Conservation (phyloP, 805 yeast species). For the Candida alai region DNA sequence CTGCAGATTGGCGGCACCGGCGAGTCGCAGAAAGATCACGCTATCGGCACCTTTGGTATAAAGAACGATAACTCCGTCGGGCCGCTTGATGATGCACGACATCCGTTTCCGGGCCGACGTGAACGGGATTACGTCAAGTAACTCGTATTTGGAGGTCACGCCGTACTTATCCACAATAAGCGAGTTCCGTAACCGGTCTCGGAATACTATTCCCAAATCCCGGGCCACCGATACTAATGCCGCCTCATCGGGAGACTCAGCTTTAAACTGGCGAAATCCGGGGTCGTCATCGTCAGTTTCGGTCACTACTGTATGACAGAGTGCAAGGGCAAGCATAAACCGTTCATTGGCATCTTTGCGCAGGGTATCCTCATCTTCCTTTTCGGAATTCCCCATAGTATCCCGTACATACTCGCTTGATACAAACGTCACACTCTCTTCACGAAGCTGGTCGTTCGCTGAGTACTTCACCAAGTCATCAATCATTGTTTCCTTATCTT, state of each 20-base stretch:
- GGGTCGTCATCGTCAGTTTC: slow-evolving; percentile 43
- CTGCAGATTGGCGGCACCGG: slow-evolving; percentile 32
- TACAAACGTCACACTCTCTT: slow-evolving; percentile 55
- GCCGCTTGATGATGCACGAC: slow-evolving; percentile 60
- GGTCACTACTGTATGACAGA: slow-evolving; percentile 74
- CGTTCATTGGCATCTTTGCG: slow-evolving; percentile 49
- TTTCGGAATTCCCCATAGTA: slow-evolving; percentile 32
- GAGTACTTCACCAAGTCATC: slow-evolving; percentile 27
- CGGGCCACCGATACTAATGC: slow-evolving; percentile 76
- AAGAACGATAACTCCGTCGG: slow-evolving; percentile 41
- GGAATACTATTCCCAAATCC: slow-evolving; percentile 64
- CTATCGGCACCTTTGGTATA: slow-evolving; percentile 76
- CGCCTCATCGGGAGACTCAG: slow-evolving; percentile 82
- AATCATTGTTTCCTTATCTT: slow-evolving; percentile 49
- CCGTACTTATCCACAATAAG: slow-evolving; percentile 47
- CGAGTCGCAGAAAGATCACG: slow-evolving; percentile 48
- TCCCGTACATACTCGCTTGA: slow-evolving; percentile 59
- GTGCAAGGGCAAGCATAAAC: slow-evolving; percentile 63
- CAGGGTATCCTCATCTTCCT: slow-evolving; percentile 18
- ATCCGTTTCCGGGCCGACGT: slow-evolving; percentile 73
- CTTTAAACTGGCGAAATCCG: slow-evolving; percentile 51
- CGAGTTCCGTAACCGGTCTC: slow-evolving; percentile 49
- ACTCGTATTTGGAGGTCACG: slow-evolving; percentile 37
- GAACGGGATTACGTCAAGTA: slow-evolving; percentile 59
- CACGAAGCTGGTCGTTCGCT: slow-evolving; percentile 47